Percentiles rank a stretch among this genome's conserved stretches.
phyloP scores from a whole-genome alignment of 805 yeast species.

The Spathaspora girioi region DNA sequence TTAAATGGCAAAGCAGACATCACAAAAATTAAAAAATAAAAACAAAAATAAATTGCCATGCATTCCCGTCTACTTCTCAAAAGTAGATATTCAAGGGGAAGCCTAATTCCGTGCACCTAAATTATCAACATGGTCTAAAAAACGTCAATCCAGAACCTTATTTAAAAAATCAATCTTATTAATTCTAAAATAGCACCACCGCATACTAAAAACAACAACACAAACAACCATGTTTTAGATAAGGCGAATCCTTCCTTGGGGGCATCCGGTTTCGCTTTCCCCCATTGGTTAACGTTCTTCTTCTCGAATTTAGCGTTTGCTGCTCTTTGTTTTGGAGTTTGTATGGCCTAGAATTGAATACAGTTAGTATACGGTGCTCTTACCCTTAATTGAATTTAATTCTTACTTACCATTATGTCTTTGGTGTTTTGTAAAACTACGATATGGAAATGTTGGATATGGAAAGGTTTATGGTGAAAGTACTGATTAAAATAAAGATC shows the following conservation, averaged over 20 bases:
- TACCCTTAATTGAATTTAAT: neutral
- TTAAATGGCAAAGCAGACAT: neutral
- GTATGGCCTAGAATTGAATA: slow-evolving; percentile 53
- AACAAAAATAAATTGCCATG: neutral
- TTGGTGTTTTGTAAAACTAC: neutral
- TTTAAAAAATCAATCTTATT: slow-evolving; percentile 48
- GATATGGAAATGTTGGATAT: neutral
- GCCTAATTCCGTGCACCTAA: neutral
- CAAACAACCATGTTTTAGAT: slow-evolving; percentile 60
- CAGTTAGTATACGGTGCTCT: neutral
- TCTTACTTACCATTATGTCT: neutral
- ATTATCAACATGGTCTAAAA: neutral
- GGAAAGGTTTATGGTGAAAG: neutral
- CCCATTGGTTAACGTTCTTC: slow-evolving; percentile 67
- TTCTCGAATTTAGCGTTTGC: slow-evolving; percentile 86
- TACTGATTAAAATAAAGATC: neutral
- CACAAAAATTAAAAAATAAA: neutral
- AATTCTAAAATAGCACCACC: slow-evolving; percentile 84
- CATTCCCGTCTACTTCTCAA: neutral
- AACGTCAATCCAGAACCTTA: neutral
- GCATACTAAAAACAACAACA: slow-evolving; percentile 61
- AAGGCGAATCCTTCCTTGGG: slow-evolving; percentile 47
- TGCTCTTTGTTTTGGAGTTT: slow-evolving; percentile 81
- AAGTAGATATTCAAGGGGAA: neutral
- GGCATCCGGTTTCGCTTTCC: slow-evolving; percentile 54